Conservation (phyloP, 164 flowering plant genomes). For the Stephania japonica region DNA sequence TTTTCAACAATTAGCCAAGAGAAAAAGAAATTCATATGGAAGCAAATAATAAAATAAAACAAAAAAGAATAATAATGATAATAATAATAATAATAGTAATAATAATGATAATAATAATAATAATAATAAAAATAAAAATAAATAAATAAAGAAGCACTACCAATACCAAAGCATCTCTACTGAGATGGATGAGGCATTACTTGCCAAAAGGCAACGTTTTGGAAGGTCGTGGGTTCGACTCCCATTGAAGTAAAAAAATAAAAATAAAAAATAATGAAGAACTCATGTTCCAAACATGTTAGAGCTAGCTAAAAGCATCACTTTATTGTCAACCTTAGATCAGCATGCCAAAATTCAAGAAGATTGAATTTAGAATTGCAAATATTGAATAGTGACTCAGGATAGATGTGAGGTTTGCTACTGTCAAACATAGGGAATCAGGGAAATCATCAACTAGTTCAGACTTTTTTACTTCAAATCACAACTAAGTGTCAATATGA, state of each 20-base stretch:
- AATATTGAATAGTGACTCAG: not conserved
- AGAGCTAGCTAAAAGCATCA: not conserved
- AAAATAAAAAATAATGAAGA: not conserved
- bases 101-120: too few species aligned
- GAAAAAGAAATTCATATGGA: not conserved
- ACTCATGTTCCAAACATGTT: not conserved
- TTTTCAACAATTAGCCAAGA: not conserved
- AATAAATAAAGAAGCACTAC: too few species aligned
- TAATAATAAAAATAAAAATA: too few species aligned
- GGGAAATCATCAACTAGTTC: not conserved
- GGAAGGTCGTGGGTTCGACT: too few species aligned
- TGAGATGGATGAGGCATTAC: too few species aligned
- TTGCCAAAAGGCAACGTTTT: too few species aligned
- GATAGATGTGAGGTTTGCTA: not conserved
- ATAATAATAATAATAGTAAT: too few species aligned
- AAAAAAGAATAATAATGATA: too few species aligned
- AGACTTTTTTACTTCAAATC: not conserved
- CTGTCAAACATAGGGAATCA: not conserved
- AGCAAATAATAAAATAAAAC: not conserved
- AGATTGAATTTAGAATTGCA: not conserved
- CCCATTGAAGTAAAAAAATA: too few species aligned
- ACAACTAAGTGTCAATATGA: not conserved
- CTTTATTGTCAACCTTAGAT: not conserved
- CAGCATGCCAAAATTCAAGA: not conserved
- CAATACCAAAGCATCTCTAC: too few species aligned